Percentiles rank a stretch among this genome's conserved stretches.
Conservation (phyloP, 257 asterid species). For the Mitragyna speciosa region DNA sequence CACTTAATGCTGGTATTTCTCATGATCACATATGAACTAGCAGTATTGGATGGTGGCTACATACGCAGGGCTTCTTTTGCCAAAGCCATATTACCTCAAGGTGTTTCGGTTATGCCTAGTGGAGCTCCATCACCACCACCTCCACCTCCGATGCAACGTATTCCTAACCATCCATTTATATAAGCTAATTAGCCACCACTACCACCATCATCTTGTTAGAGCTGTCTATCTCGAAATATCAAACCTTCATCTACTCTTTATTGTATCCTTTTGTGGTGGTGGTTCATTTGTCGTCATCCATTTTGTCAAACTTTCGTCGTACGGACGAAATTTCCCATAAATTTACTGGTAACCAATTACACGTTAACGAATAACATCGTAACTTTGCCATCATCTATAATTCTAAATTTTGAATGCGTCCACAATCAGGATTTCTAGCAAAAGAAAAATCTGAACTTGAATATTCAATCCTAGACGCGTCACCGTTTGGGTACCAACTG, state of each 20-base stretch:
- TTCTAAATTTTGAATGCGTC: background rate
- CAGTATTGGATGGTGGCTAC: too few relatives aligned
- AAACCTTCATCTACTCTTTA: too few relatives aligned
- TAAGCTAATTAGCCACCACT: background rate
- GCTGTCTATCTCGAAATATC: background rate
- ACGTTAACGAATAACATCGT: too few relatives aligned
- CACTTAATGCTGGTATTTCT: background rate
- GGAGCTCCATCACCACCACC: background rate
- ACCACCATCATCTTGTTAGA: background rate
- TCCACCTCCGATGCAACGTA: background rate
- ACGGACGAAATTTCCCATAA: background rate
- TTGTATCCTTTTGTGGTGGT: too few relatives aligned
- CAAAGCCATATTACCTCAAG: background rate
- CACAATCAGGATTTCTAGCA: too few relatives aligned
- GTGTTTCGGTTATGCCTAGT: background rate
- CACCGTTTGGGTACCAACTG: too few relatives aligned
- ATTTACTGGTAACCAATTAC: too few relatives aligned
- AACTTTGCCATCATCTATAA: background rate
- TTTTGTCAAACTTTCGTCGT: background rate
- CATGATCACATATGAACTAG: background rate
- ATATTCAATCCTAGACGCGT: too few relatives aligned
- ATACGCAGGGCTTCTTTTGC: background rate
- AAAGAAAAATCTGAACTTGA: too few relatives aligned
- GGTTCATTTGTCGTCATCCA: background rate
- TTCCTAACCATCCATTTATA: background rate